Conservation (phyloP, 768 basidiomycete genomes). For the Psilocybe cyanescens region DNA sequence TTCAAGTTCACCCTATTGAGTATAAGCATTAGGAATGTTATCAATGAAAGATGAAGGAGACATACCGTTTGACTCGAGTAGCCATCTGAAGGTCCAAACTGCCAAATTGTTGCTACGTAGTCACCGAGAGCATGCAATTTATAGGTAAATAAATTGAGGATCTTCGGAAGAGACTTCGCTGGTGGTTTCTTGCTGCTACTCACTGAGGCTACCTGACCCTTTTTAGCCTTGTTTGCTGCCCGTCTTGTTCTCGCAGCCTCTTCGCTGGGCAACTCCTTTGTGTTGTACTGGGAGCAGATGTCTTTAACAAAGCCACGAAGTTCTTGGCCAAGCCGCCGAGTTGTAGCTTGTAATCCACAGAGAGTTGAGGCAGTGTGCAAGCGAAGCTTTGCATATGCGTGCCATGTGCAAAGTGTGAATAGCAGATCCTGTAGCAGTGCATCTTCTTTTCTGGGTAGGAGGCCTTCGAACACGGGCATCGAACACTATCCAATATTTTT, state of each 20-base stretch:
- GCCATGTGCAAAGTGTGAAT: slow-evolving; percentile 36
- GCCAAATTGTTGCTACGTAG: slow-evolving; percentile 11
- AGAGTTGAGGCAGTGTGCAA: slow-evolving; percentile 38
- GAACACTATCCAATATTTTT: slow-evolving; percentile 25
- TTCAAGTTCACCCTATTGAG: slow-evolving; percentile 16
- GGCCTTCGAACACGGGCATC: slow-evolving; percentile 36
- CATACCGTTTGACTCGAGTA: slow-evolving; percentile 15
- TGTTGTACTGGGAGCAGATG: slow-evolving; percentile 13
- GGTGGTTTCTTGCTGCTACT: background rate
- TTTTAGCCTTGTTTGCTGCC: slow-evolving; percentile 9
- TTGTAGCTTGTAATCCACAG: slow-evolving; percentile 26
- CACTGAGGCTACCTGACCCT: background rate
- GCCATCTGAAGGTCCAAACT: slow-evolving; percentile 11
- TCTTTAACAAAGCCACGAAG: slow-evolving; percentile 26
- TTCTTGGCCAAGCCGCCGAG: slow-evolving; percentile 27
- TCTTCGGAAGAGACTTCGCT: background rate
- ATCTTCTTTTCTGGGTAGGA: slow-evolving; percentile 28
- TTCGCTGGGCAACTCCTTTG: slow-evolving; percentile 27
- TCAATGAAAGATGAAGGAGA: background rate
- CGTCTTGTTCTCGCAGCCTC: slow-evolving; percentile 20
- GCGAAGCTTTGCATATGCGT: slow-evolving; percentile 36
- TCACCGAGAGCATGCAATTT: slow-evolving; percentile 16
- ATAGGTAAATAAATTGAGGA: slow-evolving; percentile 15
- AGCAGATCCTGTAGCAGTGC: slow-evolving; percentile 29
- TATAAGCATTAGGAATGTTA: background rate